These are phyloP conservation scores for Ceratobasidium sp. DNA, from an alignment of 1,284 basidiomycete species.

Conservation along the genomic window DNA sequence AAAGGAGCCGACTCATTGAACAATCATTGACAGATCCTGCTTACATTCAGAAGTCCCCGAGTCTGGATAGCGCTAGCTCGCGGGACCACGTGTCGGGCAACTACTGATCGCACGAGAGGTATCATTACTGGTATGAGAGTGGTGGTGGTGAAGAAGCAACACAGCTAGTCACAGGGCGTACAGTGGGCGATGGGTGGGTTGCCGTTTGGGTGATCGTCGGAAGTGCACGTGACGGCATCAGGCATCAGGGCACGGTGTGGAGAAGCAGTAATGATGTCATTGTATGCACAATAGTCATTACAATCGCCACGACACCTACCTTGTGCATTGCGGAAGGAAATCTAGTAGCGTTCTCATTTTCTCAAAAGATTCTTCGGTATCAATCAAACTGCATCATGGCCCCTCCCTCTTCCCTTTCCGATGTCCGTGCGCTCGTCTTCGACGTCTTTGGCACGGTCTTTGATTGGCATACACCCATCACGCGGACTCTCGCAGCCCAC, in stretches of 20 bases:
- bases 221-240: constrained; percentile 30
- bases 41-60: constrained; percentile 33
- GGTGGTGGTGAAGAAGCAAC: constrained; percentile 22
- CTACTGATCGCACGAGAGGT: neutral
- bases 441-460: constrained; percentile 43
- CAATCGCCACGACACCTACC: neutral
- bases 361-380: neutral
- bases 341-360: neutral
- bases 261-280: constrained; percentile 39
- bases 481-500: constrained; percentile 36
- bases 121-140: neutral
- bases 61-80: constrained; percentile 26
- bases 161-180: constrained; percentile 11
- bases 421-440: constrained; percentile 21
- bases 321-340: neutral
- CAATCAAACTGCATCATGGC: too few species aligned
- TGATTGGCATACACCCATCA: constrained; percentile 53
- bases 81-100: constrained; percentile 8
- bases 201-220: neutral
- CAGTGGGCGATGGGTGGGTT: constrained; percentile 12
- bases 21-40: neutral
- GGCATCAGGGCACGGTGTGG: constrained; percentile 20
- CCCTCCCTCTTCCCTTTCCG: neutral
- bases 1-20: neutral
- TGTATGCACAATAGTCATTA: constrained; percentile 21